Percentiles rank a stretch among this genome's conserved stretches.
Evolutionary conservation across 306 rosid genomes (phyloP).

Genomic region (Cicer bijugum): DNA sequence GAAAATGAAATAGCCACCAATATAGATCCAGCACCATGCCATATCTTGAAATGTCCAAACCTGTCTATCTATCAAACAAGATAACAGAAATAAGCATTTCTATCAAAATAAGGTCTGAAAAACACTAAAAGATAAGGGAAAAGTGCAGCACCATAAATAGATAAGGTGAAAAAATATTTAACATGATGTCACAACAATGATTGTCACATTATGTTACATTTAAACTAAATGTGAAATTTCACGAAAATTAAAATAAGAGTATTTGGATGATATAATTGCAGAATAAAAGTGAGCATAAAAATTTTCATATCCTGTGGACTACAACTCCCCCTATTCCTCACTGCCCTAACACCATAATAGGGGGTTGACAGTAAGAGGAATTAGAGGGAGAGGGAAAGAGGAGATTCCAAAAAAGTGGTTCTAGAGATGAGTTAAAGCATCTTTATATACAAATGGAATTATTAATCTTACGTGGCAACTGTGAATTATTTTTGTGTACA

Average conservation of each 20-base stretch:
- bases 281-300: slow-evolving; percentile 11
- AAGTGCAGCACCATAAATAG: neutral
- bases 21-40: slow-evolving; percentile 97
- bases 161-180: neutral
- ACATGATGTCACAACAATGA: slow-evolving; percentile 15
- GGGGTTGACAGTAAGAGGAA: no score
- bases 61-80: slow-evolving; percentile 81
- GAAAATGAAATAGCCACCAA: slow-evolving; percentile 97
- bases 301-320: no score
- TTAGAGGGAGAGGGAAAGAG: no score
- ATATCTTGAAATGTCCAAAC: slow-evolving; percentile 92
- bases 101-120: slow-evolving; percentile 36
- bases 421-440: no score
- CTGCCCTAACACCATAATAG: no score
- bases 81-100: slow-evolving; percentile 37
- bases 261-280: slow-evolving; percentile 8
- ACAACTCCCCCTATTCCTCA: no score
- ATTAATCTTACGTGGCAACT: neutral
- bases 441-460: neutral
- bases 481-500: neutral
- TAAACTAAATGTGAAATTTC: slow-evolving; percentile 11
- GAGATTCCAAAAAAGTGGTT: no score
- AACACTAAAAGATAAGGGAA: slow-evolving; percentile 22
- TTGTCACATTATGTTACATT: neutral
- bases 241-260: slow-evolving; percentile 21